phyloP scores from a whole-genome alignment of 345 rosid species.

The Salix viminalis region DNA sequence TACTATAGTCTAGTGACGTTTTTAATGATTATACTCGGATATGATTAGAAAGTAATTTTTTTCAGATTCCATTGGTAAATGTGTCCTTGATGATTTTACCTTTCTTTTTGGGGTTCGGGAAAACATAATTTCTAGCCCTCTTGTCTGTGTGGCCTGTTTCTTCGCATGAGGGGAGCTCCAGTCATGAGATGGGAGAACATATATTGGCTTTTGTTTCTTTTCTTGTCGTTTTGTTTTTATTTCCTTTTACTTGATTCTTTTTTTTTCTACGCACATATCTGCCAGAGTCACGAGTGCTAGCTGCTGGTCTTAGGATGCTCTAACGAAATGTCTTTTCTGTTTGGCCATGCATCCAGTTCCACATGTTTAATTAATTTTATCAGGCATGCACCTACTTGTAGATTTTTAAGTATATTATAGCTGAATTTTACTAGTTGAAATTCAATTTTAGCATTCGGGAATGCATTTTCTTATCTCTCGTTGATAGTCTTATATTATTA shows the following conservation, averaged over 20 bases:
- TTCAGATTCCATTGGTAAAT: conserved; percentile 15
- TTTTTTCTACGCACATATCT: neutral
- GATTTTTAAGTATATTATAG: too few relatives aligned
- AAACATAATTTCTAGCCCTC: too few relatives aligned
- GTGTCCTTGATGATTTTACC: neutral
- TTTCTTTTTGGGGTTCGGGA: neutral
- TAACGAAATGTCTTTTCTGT: neutral
- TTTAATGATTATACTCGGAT: neutral
- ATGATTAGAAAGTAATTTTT: conserved; percentile 11
- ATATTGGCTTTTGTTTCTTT: conserved; percentile 30
- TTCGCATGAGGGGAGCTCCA: conserved; percentile 34
- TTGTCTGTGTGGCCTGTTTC: conserved; percentile 43
- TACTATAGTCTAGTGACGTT: neutral
- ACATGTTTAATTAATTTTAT: too few relatives aligned
- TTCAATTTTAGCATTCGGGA: too few relatives aligned
- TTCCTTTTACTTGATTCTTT: conserved; percentile 16
- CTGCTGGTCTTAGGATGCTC: conserved; percentile 14
- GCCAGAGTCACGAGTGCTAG: conserved; percentile 41
- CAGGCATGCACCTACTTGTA: too few relatives aligned
- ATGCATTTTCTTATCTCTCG: too few relatives aligned
- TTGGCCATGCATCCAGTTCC: neutral
- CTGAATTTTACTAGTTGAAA: too few relatives aligned
- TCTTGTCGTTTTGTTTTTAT: conserved; percentile 35
- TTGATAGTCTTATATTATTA: too few relatives aligned
- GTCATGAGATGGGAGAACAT: conserved; percentile 19